These are phyloP conservation scores for Cutaneotrichosporon curvatum DNA, from an alignment of 1,284 basidiomycete genomes.

Conservation along the genomic window DNA sequence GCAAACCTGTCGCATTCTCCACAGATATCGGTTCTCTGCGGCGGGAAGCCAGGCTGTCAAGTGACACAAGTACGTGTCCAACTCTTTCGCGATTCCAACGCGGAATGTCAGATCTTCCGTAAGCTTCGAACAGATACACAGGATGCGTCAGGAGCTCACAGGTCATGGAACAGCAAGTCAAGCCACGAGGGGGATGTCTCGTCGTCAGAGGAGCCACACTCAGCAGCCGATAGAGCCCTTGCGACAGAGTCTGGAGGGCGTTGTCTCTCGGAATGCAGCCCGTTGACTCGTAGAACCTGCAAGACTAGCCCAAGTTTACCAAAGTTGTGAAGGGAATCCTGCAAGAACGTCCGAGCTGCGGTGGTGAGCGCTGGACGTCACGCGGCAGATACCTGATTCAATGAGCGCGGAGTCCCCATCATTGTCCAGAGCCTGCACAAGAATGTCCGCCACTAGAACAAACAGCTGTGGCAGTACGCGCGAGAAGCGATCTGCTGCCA, in stretches of 20 bases:
- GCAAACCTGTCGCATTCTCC: conserved; percentile 24
- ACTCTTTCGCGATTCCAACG: conserved; percentile 22
- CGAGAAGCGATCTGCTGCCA: conserved; percentile 25
- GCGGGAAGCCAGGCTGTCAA: conserved; percentile 14
- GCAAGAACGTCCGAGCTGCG: neutral
- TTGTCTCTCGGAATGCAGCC: no score
- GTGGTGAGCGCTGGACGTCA: neutral
- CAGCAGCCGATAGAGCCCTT: no score
- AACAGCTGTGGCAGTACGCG: conserved; percentile 26
- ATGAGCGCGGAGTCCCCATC: neutral
- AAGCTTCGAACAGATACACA: no score
- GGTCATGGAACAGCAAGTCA: conserved; percentile 15
- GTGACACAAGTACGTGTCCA: conserved; percentile 21
- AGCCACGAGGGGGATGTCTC: conserved; percentile 4
- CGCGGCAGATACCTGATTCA: neutral
- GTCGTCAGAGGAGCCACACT: no score
- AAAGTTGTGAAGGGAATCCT: conserved; percentile 1
- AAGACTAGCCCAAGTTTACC: neutral
- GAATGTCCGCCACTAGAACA: conserved; percentile 16
- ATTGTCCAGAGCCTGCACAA: conserved; percentile 13
- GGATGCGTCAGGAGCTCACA: conserved; percentile 6
- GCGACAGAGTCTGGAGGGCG: no score
- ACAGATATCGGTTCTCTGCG: conserved; percentile 21
- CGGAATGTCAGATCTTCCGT: conserved; percentile 23
- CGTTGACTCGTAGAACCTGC: no score